These are phyloP conservation scores for Rhizophagus sp. DNA, from an alignment of 192 early-diverging fungal genomes.

Conservation along the genomic window DNA sequence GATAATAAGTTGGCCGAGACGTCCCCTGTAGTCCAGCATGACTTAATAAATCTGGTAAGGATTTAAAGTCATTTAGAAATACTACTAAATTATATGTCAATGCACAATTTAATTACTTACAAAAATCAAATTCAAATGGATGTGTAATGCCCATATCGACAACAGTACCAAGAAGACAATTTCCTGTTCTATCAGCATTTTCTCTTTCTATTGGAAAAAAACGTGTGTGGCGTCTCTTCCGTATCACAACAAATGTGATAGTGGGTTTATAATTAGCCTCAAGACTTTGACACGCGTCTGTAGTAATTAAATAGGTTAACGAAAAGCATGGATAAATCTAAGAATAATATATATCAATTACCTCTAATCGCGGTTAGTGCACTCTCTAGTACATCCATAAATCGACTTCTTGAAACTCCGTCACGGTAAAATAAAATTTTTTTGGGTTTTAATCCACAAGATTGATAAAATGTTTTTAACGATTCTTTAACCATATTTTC, in stretches of 20 bases:
- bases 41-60: constrained; percentile 62
- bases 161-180: constrained; percentile 82
- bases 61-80: background rate
- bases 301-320: constrained; percentile 24
- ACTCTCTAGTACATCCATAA: constrained; percentile 62
- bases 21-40: constrained; percentile 94
- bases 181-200: constrained; percentile 67
- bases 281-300: constrained; percentile 59
- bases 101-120: constrained; percentile 33
- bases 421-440: constrained; percentile 89
- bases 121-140: constrained; percentile 86
- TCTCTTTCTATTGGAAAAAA: constrained; percentile 76
- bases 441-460: constrained; percentile 66
- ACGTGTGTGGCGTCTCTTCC: constrained; percentile 48
- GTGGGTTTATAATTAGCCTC: constrained; percentile 72
- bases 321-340: background rate
- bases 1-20: constrained; percentile 89
- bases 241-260: constrained; percentile 82
- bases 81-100: background rate
- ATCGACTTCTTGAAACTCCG: constrained; percentile 88
- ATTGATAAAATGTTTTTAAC: constrained; percentile 65
- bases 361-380: constrained; percentile 70
- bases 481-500: constrained; percentile 68
- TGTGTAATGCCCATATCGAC: constrained; percentile 72
- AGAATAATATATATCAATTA: background rate